Conservation (phyloP, 441 rosid genomes). For the Adansonia madagascariensis region DNA sequence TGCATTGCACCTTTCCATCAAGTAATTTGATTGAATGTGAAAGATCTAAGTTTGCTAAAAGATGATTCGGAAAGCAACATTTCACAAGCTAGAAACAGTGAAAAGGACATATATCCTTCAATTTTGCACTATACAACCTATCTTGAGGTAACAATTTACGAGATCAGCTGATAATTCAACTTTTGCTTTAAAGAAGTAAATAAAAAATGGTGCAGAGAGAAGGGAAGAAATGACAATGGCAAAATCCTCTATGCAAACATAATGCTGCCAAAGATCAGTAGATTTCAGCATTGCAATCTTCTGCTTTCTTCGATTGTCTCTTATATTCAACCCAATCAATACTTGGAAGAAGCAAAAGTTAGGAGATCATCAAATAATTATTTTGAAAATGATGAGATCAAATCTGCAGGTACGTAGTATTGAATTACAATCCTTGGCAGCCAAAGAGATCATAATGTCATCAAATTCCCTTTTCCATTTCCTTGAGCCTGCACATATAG, state of each 20-base stretch:
- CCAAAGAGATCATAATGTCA: slow-evolving; percentile 79
- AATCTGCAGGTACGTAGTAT: background rate
- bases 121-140: slow-evolving; percentile 17
- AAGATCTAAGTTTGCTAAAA: background rate
- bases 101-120: background rate
- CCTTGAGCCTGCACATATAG: slow-evolving; percentile 90
- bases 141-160: slow-evolving; percentile 2
- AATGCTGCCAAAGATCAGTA: slow-evolving; percentile 43
- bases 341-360: slow-evolving; percentile 48
- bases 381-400: background rate
- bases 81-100: background rate
- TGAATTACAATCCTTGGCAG: slow-evolving; percentile 73
- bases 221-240: background rate
- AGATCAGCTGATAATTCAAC: slow-evolving; percentile 20
- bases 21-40: background rate
- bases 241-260: background rate
- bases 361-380: background rate
- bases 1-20: background rate
- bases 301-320: slow-evolving; percentile 81
- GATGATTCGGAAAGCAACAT: no score
- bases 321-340: slow-evolving; percentile 93
- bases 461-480: slow-evolving; percentile 94
- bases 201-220: background rate
- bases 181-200: background rate
- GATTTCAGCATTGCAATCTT: slow-evolving; percentile 97